Conservation (phyloP, 139 green algal genomes). For the Chlamydomonas asymmetrica region DNA sequence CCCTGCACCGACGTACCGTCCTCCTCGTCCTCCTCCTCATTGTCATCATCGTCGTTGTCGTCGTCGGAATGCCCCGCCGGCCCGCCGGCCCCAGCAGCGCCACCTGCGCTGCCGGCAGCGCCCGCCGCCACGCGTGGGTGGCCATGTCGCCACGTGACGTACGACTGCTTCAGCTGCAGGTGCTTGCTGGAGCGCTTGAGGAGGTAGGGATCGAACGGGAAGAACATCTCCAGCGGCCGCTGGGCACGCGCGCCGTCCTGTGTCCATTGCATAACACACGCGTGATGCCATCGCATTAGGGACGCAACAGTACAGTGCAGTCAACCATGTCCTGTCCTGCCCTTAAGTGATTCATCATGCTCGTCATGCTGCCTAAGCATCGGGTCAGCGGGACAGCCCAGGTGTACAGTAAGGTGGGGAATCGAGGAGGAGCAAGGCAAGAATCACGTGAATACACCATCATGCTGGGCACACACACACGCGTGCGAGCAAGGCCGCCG, state of each 20-base stretch:
- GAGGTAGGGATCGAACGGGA: conserved; percentile 94
- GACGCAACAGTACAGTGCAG: too few relatives aligned
- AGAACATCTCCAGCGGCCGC: conserved; percentile 89
- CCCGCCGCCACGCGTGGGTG: conserved; percentile 25
- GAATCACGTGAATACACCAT: too few relatives aligned
- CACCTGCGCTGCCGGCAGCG: not conserved
- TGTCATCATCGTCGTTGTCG: conserved; percentile 22
- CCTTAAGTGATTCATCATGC: too few relatives aligned
- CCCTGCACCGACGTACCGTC: not conserved
- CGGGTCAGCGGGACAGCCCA: too few relatives aligned
- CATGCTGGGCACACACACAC: too few relatives aligned
- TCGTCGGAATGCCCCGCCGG: not conserved
- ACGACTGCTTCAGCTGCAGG: conserved; percentile 59
- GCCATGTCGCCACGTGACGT: conserved; percentile 57
- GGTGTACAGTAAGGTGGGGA: too few relatives aligned
- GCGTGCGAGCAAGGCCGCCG: too few relatives aligned
- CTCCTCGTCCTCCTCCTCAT: conserved; percentile 5
- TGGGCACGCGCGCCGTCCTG: conserved; percentile 14
- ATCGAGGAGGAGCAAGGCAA: too few relatives aligned
- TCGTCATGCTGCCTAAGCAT: too few relatives aligned
- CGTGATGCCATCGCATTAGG: too few relatives aligned
- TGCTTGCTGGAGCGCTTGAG: conserved; percentile 66
- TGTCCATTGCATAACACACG: too few relatives aligned
- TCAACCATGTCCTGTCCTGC: too few relatives aligned
- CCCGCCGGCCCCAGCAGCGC: not conserved